Conservation (phyloP, 2,329 filamentous ascomycete species). For the Aspergillus brunneoviolaceus region DNA sequence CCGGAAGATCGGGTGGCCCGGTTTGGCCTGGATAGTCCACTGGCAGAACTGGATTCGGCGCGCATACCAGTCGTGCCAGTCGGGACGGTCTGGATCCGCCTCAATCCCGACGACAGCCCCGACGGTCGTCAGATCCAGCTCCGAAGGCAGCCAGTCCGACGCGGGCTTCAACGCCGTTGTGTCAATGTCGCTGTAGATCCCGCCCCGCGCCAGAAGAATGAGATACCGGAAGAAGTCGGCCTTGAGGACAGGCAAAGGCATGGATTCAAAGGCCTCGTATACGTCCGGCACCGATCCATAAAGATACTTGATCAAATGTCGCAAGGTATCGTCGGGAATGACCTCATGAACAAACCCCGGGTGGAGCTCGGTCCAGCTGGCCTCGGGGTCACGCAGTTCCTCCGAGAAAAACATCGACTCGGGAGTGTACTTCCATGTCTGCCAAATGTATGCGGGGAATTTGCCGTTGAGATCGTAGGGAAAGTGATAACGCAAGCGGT, state of each 20-base stretch:
- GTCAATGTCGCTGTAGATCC: constrained; percentile 90
- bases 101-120: constrained; percentile 93
- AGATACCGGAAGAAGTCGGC: constrained; percentile 77
- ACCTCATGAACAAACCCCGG: constrained; percentile 95
- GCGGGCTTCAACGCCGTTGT: constrained; percentile 81
- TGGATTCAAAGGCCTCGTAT: constrained; percentile 69
- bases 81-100: constrained; percentile 86
- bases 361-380: constrained; percentile 83
- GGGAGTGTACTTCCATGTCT: constrained; percentile 93
- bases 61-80: constrained; percentile 96
- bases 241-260: constrained; percentile 73
- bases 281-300: constrained; percentile 82
- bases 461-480: constrained; percentile 85
- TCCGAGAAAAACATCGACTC: constrained; percentile 71
- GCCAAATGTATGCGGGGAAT: constrained; percentile 98
- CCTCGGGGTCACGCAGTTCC: constrained; percentile 76
- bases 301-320: constrained; percentile 77
- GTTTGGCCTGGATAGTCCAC: constrained; percentile 97
- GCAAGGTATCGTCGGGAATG: constrained; percentile 84
- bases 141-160: constrained; percentile 78
- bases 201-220: constrained; percentile 72
- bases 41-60: constrained; percentile 97
- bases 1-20: constrained; percentile 86
- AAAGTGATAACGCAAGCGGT: constrained; percentile 87
- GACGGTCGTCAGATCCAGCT: constrained; percentile 72